Conservation (phyloP, 805 yeast species). For the Candida golubevii region DNA sequence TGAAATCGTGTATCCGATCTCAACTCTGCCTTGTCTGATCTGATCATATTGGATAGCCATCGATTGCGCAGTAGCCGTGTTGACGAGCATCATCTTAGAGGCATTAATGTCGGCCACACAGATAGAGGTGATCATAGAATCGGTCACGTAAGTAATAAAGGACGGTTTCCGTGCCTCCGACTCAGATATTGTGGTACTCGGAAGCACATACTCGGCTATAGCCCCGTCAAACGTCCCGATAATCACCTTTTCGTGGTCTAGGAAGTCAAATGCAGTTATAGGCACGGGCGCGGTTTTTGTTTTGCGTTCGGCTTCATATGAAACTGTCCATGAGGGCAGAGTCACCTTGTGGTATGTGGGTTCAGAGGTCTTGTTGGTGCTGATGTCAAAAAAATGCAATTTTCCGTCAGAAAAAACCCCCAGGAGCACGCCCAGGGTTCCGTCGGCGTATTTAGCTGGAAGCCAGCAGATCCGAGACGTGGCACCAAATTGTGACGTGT, state of each 20-base stretch:
- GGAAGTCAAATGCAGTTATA: conserved; percentile 48
- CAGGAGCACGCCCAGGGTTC: conserved; percentile 40
- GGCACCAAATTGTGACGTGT: conserved; percentile 42
- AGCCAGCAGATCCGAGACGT: conserved; percentile 39
- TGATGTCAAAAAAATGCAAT: conserved; percentile 44
- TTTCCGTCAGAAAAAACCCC: conserved; percentile 57
- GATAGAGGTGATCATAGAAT: conserved; percentile 27
- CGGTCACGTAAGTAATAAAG: conserved; percentile 28
- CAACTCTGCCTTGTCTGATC: conserved; percentile 25
- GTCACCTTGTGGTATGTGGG: conserved; percentile 17
- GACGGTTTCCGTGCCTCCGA: conserved; percentile 25
- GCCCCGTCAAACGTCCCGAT: conserved; percentile 59
- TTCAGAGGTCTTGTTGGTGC: not conserved
- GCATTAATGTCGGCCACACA: conserved; percentile 23
- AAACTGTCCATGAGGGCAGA: conserved; percentile 22
- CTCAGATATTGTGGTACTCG: conserved; percentile 12
- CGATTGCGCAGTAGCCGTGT: conserved; percentile 27
- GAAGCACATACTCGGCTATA: conserved; percentile 53
- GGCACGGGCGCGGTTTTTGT: conserved; percentile 8
- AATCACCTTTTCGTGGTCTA: conserved; percentile 40
- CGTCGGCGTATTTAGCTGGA: conserved; percentile 27
- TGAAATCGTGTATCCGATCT: conserved; percentile 23
- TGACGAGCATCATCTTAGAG: conserved; percentile 24
- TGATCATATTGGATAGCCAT: conserved; percentile 20
- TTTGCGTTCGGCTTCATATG: conserved; percentile 8